phyloP scores from a whole-genome alignment of 805 yeast species.

The Candida wancherniae region DNA sequence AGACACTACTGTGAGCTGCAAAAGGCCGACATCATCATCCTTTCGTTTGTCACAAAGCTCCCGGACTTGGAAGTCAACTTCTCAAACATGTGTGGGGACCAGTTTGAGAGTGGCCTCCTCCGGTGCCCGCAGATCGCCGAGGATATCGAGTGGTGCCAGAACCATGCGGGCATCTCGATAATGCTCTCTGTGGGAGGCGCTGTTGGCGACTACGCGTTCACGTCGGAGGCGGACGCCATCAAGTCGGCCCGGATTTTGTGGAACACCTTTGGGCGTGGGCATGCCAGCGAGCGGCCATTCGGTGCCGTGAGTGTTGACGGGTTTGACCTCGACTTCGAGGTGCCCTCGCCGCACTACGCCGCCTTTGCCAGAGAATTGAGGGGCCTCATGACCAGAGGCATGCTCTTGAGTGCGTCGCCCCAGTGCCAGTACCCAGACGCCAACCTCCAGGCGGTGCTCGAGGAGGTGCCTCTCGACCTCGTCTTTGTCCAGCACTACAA shows the following conservation, averaged over 20 bases:
- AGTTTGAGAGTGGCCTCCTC: constrained; percentile 40
- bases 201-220: constrained; percentile 51
- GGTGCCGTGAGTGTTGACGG: constrained; percentile 66
- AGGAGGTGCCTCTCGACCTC: constrained; percentile 65
- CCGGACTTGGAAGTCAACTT: constrained; percentile 47
- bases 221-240: constrained; percentile 49
- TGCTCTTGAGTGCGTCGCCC: constrained; percentile 85
- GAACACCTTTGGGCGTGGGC: constrained; percentile 37
- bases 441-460: constrained; percentile 30
- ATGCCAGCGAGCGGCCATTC: constrained; percentile 21
- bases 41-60: constrained; percentile 67
- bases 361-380: constrained; percentile 37
- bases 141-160: constrained; percentile 14
- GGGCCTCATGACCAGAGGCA: constrained; percentile 41
- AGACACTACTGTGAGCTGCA: constrained; percentile 58
- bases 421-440: constrained; percentile 87
- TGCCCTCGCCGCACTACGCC: constrained; percentile 1
- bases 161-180: constrained; percentile 8
- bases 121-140: constrained; percentile 12
- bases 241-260: constrained; percentile 43
- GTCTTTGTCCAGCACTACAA: constrained; percentile 88
- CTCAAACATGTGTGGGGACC: constrained; percentile 44
- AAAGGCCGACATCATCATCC: constrained; percentile 63
- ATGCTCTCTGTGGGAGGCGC: constrained; percentile 46
- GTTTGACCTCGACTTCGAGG: constrained; percentile 63